Evolutionary conservation across 2,329 filamentous ascomycete species (phyloP).

Genomic region (Claviceps paspali): DNA sequence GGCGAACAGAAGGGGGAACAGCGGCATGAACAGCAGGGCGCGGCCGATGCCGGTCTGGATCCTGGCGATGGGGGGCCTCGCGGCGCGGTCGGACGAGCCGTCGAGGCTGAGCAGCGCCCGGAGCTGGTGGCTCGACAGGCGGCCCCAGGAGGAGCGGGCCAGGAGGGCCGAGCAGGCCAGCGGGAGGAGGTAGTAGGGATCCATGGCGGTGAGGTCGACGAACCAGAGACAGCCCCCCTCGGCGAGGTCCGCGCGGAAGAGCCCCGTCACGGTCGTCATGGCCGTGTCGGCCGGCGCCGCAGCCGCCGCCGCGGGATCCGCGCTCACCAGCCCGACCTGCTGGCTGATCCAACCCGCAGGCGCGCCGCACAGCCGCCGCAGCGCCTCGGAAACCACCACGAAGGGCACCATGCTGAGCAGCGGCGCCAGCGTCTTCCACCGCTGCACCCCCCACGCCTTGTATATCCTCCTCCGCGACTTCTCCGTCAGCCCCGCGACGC

Average conservation of each 20-base stretch:
- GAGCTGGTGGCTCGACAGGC: conserved; percentile 15
- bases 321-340: conserved; percentile 14
- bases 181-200: conserved; percentile 36
- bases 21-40: conserved; percentile 17
- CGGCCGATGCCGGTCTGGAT: conserved; percentile 15
- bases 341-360: conserved; percentile 16
- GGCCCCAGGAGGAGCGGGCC: conserved; percentile 15
- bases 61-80: conserved; percentile 10
- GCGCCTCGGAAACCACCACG: conserved; percentile 32
- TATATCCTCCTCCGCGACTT: conserved; percentile 19
- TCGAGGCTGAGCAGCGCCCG: conserved; percentile 12
- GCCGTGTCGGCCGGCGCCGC: no score
- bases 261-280: no score
- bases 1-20: conserved; percentile 19
- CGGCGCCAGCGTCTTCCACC: conserved; percentile 28
- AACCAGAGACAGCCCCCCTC: conserved; percentile 42
- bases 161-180: conserved; percentile 17
- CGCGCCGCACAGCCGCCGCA: conserved; percentile 30
- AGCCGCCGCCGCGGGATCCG: not conserved
- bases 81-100: conserved; percentile 6
- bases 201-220: conserved; percentile 33
- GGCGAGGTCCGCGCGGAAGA: conserved; percentile 25
- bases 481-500: conserved; percentile 12
- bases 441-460: conserved; percentile 26
- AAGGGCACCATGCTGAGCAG: conserved; percentile 32